Percentiles rank a stretch among this genome's conserved stretches.
Evolutionary conservation across 139 green algal species (phyloP).

Genomic region (Deuterostichococcus epilithicus): DNA sequence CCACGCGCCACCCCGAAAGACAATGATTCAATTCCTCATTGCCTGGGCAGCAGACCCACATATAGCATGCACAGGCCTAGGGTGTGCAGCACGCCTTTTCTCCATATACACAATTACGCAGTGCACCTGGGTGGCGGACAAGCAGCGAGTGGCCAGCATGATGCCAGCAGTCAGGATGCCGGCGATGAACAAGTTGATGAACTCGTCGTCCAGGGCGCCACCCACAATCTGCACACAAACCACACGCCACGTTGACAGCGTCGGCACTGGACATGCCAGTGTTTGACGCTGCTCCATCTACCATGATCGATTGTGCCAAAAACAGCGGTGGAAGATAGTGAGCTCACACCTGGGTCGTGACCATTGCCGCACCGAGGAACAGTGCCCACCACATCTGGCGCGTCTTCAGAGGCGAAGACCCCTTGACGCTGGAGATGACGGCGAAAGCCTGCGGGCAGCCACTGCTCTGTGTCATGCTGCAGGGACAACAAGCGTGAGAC

Average conservation of each 20-base stretch:
- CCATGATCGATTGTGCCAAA: neutral
- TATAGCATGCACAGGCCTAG: too few relatives aligned
- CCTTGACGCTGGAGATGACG: constrained; percentile 34
- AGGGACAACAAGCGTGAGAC: too few relatives aligned
- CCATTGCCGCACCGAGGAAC: constrained; percentile 23
- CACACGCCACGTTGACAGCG: neutral
- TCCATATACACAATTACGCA: too few relatives aligned
- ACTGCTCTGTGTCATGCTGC: too few relatives aligned
- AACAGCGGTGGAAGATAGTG: neutral
- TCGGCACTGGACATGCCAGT: neutral
- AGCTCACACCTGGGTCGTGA: constrained; percentile 17
- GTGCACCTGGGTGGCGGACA: constrained; percentile 11
- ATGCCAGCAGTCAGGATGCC: constrained; percentile 28
- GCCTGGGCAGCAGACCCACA: too few relatives aligned
- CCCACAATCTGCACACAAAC: constrained; percentile 8
- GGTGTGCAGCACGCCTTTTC: too few relatives aligned
- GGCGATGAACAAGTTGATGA: constrained; percentile 35
- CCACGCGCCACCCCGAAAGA: too few relatives aligned
- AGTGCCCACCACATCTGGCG: constrained; percentile 23
- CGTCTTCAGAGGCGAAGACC: constrained; percentile 29
- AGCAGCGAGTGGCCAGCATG: constrained; percentile 43
- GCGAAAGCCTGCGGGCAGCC: constrained; percentile 26
- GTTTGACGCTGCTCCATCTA: too few relatives aligned
- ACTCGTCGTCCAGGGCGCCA: neutral
- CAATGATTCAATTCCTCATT: too few relatives aligned